Base-by-base conservation (phyloP, 257 asterid species). In the Solanum raphanifolium region DNA sequence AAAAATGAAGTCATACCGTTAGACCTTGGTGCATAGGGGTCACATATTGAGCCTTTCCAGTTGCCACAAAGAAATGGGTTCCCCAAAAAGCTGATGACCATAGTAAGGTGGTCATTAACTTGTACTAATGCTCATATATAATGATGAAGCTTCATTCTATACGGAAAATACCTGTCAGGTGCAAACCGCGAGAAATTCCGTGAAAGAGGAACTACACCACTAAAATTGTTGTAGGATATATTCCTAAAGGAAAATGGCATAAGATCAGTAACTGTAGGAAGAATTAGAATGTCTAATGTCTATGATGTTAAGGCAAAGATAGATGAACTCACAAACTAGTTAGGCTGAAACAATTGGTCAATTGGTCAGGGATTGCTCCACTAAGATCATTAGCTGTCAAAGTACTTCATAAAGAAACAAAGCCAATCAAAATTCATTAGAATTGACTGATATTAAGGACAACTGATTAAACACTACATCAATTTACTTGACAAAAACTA, bases 11-110 rank as follows among this genome's bases (percentile, higher is more conserved):
- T 65, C 31, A 55, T 90, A 96, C 99, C 98, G 88, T 91, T 94
- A 25, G 98, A 83, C 87, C 94, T 96, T 16, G 92, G 83, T 34
- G 94, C 90, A 90, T 88, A 92, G 13, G 98, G 98, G 88, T 93
- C 92, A 83, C 98, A 94, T 89, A 94, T 93, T 3, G 98, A 97
- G 88, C 98, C 99, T 89, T 87, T 85, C 99, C 99, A 97, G 90
- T 93, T 96, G 38, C 99, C 99, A 84, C 98, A 94, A 76, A 97
- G 79, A 21, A 95, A 91, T 11, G 95, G 95, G 84, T 97, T 97
- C 66, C 98, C 98, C 11, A 92, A 75, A 92, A 94, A 97, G 93
- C 99, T 97, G 94, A 29, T 21, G 79, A 71, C 15, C 83, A n/a
- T 68, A 81, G 23, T 73, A 32, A 86, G 35, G 38, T 4, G 36